These are phyloP conservation scores for Colletotrichum sp. DNA, from an alignment of 2,329 filamentous ascomycete species.

Conservation along the genomic window DNA sequence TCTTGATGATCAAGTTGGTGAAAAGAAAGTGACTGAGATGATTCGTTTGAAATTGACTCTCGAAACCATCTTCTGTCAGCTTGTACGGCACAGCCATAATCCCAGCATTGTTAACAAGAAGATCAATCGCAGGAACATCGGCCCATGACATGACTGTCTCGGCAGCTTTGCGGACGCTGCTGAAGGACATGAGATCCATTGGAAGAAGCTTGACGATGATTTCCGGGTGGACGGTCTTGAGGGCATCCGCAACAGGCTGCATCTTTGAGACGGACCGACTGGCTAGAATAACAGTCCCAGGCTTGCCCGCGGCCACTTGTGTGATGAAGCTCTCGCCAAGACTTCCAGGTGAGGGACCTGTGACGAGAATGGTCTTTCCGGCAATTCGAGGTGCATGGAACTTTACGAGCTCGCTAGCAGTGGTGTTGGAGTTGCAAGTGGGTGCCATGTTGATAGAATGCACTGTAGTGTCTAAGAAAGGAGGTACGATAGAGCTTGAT, in stretches of 20 bases:
- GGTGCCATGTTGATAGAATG: background rate
- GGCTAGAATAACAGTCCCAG: background rate
- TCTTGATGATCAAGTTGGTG: constrained; percentile 39
- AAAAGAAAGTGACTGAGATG: constrained; percentile 43
- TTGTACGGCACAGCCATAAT: constrained; percentile 22
- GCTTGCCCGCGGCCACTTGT: constrained; percentile 39
- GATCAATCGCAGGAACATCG: constrained; percentile 35
- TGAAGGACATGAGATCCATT: constrained; percentile 43
- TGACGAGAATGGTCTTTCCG: constrained; percentile 42
- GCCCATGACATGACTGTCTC: constrained; percentile 33
- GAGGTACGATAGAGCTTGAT: background rate
- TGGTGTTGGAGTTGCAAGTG: background rate
- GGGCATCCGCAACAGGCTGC: background rate
- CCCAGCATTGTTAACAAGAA: constrained; percentile 33
- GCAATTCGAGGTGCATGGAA: constrained; percentile 34
- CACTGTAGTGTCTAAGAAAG: background rate
- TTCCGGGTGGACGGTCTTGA: constrained; percentile 33
- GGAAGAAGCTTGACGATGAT: constrained; percentile 36
- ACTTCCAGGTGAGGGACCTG: constrained; percentile 41
- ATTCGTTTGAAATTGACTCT: constrained; percentile 39
- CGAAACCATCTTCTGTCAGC: constrained; percentile 39
- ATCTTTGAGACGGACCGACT: background rate
- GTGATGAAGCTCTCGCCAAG: constrained; percentile 41
- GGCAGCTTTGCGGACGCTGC: constrained; percentile 42
- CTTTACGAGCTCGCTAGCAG: constrained; percentile 25